A percentile compares a stretch with the other conserved stretches of the same genome.
phyloP scores from a whole-genome alignment of 2,329 filamentous ascomycete genomes.

The Stachybotrys chartarum region DNA sequence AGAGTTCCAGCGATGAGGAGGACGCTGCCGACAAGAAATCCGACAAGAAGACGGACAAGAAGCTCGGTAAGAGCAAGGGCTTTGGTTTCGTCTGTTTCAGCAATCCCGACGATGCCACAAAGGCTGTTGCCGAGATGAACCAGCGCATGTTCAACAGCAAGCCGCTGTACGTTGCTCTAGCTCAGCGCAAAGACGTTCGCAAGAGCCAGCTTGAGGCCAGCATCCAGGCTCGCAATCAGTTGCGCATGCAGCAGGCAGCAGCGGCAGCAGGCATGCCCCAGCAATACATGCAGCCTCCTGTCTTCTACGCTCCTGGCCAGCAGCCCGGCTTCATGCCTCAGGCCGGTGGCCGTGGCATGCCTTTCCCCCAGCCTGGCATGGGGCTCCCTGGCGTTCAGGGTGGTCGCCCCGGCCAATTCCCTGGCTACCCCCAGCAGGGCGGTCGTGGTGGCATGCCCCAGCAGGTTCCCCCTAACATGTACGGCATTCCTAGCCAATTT shows the following conservation, averaged over 20 bases:
- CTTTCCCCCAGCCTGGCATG: slow-evolving; percentile 58
- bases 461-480: slow-evolving; percentile 82
- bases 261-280: slow-evolving; percentile 83
- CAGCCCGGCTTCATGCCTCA: slow-evolving; percentile 63
- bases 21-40: slow-evolving; percentile 48
- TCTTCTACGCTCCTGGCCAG: slow-evolving; percentile 86
- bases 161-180: slow-evolving; percentile 94
- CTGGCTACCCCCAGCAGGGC: slow-evolving; percentile 77
- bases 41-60: slow-evolving; percentile 52
- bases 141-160: slow-evolving; percentile 97
- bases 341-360: slow-evolving; percentile 57
- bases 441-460: slow-evolving; percentile 83
- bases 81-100: slow-evolving; percentile 99
- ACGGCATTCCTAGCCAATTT: slow-evolving; percentile 72
- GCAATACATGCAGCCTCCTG: slow-evolving; percentile 80
- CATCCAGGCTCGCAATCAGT: slow-evolving; percentile 97
- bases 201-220: slow-evolving; percentile 99
- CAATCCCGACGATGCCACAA: slow-evolving; percentile 98
- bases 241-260: slow-evolving; percentile 95
- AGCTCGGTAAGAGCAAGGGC: slow-evolving; percentile 97
- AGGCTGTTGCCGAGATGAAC: slow-evolving; percentile 99
- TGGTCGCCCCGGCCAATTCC: slow-evolving; percentile 81
- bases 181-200: slow-evolving; percentile 98
- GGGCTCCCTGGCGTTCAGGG: slow-evolving; percentile 66
- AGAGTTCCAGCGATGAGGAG: slow-evolving; percentile 35